phyloP scores from a whole-genome alignment of 2,329 filamentous ascomycete genomes.

The Delphinella strobiligena region DNA sequence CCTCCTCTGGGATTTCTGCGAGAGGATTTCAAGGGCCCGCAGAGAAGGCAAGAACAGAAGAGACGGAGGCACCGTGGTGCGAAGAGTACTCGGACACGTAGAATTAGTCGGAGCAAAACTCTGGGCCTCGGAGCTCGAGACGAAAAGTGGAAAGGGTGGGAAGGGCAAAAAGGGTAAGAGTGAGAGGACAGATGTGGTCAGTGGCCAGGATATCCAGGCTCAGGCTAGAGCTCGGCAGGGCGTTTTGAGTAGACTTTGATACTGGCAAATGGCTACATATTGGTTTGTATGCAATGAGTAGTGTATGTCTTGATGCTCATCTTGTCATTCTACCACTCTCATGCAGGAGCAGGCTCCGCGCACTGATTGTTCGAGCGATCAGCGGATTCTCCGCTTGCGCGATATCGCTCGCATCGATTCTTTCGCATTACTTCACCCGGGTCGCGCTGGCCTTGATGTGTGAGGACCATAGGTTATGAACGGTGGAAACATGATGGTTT shows the following conservation, averaged over 20 bases:
- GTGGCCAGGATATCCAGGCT: background rate
- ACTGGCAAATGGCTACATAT: too few species aligned
- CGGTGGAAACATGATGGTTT: too few species aligned
- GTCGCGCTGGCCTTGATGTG: too few species aligned
- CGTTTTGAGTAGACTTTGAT: background rate
- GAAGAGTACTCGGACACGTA: conserved; percentile 64
- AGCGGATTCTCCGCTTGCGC: too few species aligned
- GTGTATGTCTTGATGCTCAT: too few species aligned
- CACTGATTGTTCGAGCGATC: too few species aligned
- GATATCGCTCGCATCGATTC: too few species aligned
- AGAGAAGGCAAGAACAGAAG: conserved; percentile 90
- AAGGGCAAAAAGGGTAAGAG: conserved; percentile 9
- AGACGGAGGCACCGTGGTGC: conserved; percentile 83
- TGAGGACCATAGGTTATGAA: too few species aligned
- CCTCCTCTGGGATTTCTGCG: conserved; percentile 81
- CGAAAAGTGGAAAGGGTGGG: conserved; percentile 8
- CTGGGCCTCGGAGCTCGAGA: conserved; percentile 37
- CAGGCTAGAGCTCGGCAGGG: background rate
- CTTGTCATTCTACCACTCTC: too few species aligned
- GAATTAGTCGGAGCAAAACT: conserved; percentile 60
- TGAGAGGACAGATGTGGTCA: conserved; percentile 16
- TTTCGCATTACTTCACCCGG: too few species aligned
- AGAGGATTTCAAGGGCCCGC: conserved; percentile 69
- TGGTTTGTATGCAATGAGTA: background rate
- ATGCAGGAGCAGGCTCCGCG: too few species aligned